Evolutionary conservation across 2,329 filamentous ascomycete species (phyloP).

Genomic region (Aspergillus quadrilineatus): DNA sequence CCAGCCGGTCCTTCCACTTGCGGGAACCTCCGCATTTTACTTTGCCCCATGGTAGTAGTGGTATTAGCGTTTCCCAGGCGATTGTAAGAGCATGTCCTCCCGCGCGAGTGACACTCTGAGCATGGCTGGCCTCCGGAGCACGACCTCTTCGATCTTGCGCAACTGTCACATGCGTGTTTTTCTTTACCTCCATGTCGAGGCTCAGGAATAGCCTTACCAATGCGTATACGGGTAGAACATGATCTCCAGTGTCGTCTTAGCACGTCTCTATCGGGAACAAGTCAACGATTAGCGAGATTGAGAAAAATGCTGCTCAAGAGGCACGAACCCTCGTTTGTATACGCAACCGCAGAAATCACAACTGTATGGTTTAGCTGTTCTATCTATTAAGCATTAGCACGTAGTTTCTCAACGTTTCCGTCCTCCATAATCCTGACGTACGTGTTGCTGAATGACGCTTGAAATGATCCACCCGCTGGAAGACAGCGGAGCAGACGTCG

Average conservation of each 20-base stretch:
- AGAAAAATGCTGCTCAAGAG: background rate
- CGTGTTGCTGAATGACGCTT: constrained; percentile 28
- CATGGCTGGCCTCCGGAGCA: constrained; percentile 27
- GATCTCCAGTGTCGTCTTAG: constrained; percentile 32
- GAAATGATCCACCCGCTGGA: constrained; percentile 29
- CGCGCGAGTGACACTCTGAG: constrained; percentile 23
- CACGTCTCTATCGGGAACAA: constrained; percentile 21
- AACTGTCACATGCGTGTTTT: constrained; percentile 32
- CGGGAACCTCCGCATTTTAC: background rate
- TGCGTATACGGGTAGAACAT: constrained; percentile 23
- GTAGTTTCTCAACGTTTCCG: background rate
- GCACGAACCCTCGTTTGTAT: constrained; percentile 29
- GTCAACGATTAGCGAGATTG: background rate
- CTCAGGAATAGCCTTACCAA: constrained; percentile 23
- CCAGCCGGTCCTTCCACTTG: background rate
- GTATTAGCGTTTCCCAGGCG: constrained; percentile 13
- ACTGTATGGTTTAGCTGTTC: constrained; percentile 17
- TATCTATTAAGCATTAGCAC: constrained; percentile 20
- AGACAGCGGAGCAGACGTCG: constrained; percentile 24
- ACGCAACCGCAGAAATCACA: constrained; percentile 28
- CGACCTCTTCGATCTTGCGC: constrained; percentile 28
- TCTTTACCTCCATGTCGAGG: constrained; percentile 27
- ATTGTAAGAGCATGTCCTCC: constrained; percentile 25
- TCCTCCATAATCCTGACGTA: constrained; percentile 14
- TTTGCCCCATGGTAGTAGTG: background rate